Conservation (phyloP, 345 rosid species). For the Draba incana region DNA sequence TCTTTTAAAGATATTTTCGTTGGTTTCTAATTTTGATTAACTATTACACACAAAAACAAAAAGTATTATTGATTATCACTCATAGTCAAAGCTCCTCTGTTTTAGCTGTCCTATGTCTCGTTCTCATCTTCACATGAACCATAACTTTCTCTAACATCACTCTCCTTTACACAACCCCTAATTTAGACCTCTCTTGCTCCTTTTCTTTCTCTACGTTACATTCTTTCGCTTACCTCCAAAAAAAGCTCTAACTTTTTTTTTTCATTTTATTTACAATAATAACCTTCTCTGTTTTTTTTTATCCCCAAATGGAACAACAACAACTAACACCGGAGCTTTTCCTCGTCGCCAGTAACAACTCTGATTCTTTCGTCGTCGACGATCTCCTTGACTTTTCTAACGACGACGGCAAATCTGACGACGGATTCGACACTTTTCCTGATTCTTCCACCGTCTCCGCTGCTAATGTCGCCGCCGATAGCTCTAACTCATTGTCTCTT, state of each 20-base stretch:
- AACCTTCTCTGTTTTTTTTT: constrained; percentile 16
- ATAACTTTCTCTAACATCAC: constrained; percentile 44
- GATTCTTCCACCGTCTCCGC: constrained; percentile 51
- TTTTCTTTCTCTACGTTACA: constrained; percentile 33
- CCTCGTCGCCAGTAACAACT: constrained; percentile 34
- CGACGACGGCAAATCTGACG: constrained; percentile 50
- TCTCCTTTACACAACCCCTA: constrained; percentile 40
- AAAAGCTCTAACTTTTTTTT: not conserved
- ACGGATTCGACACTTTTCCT: constrained; percentile 42
- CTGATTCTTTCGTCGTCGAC: constrained; percentile 90
- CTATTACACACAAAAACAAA: not conserved
- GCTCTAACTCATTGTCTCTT: constrained; percentile 39
- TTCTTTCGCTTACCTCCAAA: constrained; percentile 22
- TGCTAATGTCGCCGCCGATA: constrained; percentile 19
- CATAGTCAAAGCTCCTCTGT: constrained; percentile 42
- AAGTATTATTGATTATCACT: not conserved
- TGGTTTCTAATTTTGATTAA: not conserved
- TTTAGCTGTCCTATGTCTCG: constrained; percentile 42
- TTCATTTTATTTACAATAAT: constrained; percentile 25
- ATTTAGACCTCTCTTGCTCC: constrained; percentile 25
- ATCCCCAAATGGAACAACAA: constrained; percentile 36
- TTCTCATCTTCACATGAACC: constrained; percentile 44
- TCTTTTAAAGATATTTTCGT: not conserved
- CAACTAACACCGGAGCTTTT: constrained; percentile 33
- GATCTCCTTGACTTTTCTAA: constrained; percentile 88